Evolutionary conservation across 1,139 yeast species (phyloP).

Genomic region (Komagataea norvegica): DNA sequence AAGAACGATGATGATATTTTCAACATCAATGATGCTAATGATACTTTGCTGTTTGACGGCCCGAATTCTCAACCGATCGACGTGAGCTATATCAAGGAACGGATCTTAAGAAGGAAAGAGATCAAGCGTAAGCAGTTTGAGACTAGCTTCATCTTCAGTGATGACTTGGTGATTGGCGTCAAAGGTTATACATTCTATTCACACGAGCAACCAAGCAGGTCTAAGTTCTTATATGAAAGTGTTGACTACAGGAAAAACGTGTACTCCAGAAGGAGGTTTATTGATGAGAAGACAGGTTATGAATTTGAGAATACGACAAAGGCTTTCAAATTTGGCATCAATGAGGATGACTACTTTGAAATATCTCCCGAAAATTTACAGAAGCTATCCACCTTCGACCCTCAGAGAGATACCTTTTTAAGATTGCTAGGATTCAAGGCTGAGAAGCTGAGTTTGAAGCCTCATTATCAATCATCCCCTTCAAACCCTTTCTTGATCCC

Average conservation of each 20-base stretch:
- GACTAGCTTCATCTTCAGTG: slow-evolving; percentile 50
- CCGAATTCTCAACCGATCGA: slow-evolving; percentile 41
- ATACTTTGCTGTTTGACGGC: slow-evolving; percentile 29
- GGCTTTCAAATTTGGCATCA: slow-evolving; percentile 39
- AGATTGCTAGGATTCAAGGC: slow-evolving; percentile 66
- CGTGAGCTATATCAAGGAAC: slow-evolving; percentile 41
- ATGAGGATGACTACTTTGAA: slow-evolving; percentile 33
- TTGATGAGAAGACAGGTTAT: slow-evolving; percentile 41
- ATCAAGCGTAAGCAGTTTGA: slow-evolving; percentile 59
- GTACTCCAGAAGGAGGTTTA: slow-evolving; percentile 39
- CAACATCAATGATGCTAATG: slow-evolving; percentile 11
- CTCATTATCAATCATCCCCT: slow-evolving; percentile 48
- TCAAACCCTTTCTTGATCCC: slow-evolving; percentile 57
- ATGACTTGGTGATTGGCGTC: slow-evolving; percentile 55
- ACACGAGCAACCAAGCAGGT: slow-evolving; percentile 45
- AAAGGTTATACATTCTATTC: slow-evolving; percentile 66
- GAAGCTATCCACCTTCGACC: slow-evolving; percentile 33
- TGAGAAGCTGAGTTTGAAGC: slow-evolving; percentile 37
- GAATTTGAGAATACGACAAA: slow-evolving; percentile 33
- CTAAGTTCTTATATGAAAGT: slow-evolving; percentile 46
- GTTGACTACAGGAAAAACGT: slow-evolving; percentile 52
- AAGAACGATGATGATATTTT: slow-evolving; percentile 14
- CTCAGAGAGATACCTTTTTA: slow-evolving; percentile 37
- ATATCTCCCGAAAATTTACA: slow-evolving; percentile 35
- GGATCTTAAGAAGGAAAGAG: slow-evolving; percentile 53